These are phyloP conservation scores for Silene uniflora DNA, from an alignment of 148 eudicot genomes.

Conservation along the genomic window DNA sequence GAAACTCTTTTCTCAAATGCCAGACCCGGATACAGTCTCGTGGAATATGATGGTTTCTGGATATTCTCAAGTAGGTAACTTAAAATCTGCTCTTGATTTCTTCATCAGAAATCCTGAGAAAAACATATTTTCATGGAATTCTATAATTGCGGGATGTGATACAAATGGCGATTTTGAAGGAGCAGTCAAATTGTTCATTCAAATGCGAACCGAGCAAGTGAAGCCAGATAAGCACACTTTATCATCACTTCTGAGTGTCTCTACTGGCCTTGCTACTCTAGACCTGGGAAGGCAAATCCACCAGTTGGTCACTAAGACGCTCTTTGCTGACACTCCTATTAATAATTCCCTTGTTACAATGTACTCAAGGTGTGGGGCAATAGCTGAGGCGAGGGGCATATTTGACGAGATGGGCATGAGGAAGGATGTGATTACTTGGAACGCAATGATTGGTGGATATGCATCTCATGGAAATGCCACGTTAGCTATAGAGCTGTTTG, in stretches of 20 bases:
- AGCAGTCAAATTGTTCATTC: slow-evolving; percentile 39
- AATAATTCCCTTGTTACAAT: slow-evolving; percentile 52
- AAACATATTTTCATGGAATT: slow-evolving; percentile 48
- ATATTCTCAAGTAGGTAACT: slow-evolving; percentile 40
- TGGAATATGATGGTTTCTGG: slow-evolving; percentile 54
- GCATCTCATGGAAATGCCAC: slow-evolving; percentile 49
- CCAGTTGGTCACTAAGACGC: slow-evolving; percentile 38
- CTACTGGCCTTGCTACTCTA: slow-evolving; percentile 34
- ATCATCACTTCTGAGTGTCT: slow-evolving; percentile 45
- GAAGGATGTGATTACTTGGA: slow-evolving; percentile 51
- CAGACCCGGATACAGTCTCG: slow-evolving; percentile 43
- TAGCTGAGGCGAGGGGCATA: slow-evolving; percentile 33
- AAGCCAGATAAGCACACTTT: slow-evolving; percentile 51
- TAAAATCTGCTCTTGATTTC: slow-evolving; percentile 37
- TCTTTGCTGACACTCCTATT: slow-evolving; percentile 39
- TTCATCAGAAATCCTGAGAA: slow-evolving; percentile 39
- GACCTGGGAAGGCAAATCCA: slow-evolving; percentile 49
- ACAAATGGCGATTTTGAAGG: slow-evolving; percentile 40
- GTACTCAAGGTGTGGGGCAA: slow-evolving; percentile 61
- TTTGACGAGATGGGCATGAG: slow-evolving; percentile 40
- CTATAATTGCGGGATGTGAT: slow-evolving; percentile 44
- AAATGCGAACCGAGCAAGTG: slow-evolving; percentile 38
- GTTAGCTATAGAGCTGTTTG: slow-evolving; percentile 45
- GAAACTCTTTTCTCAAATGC: slow-evolving; percentile 45
- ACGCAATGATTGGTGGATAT: slow-evolving; percentile 57